Conservation (phyloP, 805 yeast genomes). For the Candida railenensis region DNA sequence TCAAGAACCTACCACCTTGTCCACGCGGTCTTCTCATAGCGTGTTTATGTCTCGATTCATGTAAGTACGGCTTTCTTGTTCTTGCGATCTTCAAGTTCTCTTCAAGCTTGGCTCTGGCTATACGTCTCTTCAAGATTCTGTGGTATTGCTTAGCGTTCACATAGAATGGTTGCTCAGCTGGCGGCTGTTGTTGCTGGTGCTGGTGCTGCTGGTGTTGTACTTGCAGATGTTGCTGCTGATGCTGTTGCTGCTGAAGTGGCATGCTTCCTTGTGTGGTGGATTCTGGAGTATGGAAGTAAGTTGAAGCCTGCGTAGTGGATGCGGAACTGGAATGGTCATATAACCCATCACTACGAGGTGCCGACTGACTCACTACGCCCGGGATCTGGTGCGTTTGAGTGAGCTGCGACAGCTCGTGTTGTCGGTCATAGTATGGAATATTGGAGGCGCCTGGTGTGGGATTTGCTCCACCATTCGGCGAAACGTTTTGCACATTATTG, state of each 20-base stretch:
- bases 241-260: not conserved
- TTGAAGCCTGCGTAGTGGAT: not conserved
- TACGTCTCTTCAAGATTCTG: constrained; percentile 86
- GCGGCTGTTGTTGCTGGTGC: constrained; percentile 13
- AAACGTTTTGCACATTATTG: not conserved
- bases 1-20: constrained; percentile 94
- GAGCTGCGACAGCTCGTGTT: not conserved
- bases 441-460: not conserved
- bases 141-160: constrained; percentile 98
- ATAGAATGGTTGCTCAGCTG: constrained; percentile 85
- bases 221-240: not conserved
- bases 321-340: constrained; percentile 1
- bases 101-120: constrained; percentile 91
- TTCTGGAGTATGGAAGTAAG: constrained; percentile 3
- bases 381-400: not conserved
- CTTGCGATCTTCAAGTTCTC: constrained; percentile 84
- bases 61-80: constrained; percentile 90
- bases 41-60: constrained; percentile 96
- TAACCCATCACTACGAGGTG: not conserved
- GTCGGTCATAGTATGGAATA: not conserved
- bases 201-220: constrained; percentile 7
- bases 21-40: constrained; percentile 99
- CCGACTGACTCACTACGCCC: not conserved
- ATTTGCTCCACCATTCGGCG: not conserved
- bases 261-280: not conserved